Base-by-base conservation (phyloP, 1,284 basidiomycete genomes). In the Cutaneotrichosporon dermatis region DNA sequence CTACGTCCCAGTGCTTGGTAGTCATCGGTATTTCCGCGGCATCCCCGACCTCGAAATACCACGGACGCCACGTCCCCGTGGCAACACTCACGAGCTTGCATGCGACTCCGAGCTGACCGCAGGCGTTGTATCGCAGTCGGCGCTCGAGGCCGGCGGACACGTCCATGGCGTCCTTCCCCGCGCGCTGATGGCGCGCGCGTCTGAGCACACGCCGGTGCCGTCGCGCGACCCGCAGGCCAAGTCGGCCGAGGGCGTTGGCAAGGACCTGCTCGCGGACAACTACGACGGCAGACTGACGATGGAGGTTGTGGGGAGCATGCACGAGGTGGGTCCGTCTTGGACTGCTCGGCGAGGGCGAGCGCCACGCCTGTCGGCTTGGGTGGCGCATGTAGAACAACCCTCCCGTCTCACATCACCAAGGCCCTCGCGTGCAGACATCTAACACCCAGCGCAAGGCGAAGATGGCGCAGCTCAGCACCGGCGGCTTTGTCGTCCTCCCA, bases 401-500 rank as follows among this genome's bases (percentile, higher is more conserved):
- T 25, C 25, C 25, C 25, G 25, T 25, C 25, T 25, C 25, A 25
- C 25, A 25, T 25, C 25, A 25, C 25, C 25, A 25, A 25, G 25
- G 25, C 25, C 25, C 25, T 25, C 25, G 25, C 25, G 25, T 25
- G 25, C 25, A 25, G 25, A 25, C 25, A 25, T 25, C 50, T 51
- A 16, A 51, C 50, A 8, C 4, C 7, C 50, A 51, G 69, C 85
- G 93, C 25, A 96, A 96, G 75, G 82, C 88, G 11, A 85, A 87
- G 69, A 95, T 96, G 92, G 90, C 92, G 0, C 83, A 82, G 63
- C 81, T 88, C 16, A 84, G 84, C 0, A 76, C 79, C 12, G 82
- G 84, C 36, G 92, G 86, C 0, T 97, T 97, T 69, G 80, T 96
- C 52, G 89, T 86, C 13, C 81, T 96, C 10, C 92, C 93, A 5